These are phyloP conservation scores for Apiotrichum domesticum DNA, from an alignment of 1,284 basidiomycete species.

Conservation along the genomic window DNA sequence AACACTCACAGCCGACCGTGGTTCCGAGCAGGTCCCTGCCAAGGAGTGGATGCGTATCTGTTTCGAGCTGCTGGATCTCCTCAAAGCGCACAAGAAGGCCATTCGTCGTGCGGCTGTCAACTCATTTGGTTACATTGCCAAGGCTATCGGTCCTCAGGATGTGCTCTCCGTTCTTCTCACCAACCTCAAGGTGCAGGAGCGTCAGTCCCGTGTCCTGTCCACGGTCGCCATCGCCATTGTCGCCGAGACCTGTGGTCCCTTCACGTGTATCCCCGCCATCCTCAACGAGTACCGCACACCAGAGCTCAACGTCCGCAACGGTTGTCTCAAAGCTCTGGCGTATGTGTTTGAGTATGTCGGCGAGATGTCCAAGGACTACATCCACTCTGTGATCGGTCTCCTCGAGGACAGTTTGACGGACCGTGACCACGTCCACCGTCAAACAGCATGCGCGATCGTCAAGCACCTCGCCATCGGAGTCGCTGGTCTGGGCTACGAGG, in stretches of 20 bases:
- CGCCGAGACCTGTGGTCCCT: constrained; percentile 95
- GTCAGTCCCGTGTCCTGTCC: constrained; percentile 96
- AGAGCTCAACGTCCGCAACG: constrained; percentile 97
- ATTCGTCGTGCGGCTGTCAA: constrained; percentile 98
- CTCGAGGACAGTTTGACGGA: constrained; percentile 98
- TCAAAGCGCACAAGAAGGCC: constrained; percentile 99
- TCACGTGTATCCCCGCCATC: constrained; percentile 98
- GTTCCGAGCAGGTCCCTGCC: constrained; percentile 95
- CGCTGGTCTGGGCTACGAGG: constrained; percentile 94
- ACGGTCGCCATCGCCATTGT: constrained; percentile 96
- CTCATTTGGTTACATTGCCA: constrained; percentile 98
- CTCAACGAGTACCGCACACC: constrained; percentile 97
- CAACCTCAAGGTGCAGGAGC: constrained; percentile 95
- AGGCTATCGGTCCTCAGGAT: constrained; percentile 98
- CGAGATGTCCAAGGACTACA: constrained; percentile 98
- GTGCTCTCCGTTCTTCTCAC: constrained; percentile 93
- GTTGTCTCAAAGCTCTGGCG: constrained; percentile 94
- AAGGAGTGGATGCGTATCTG: constrained; percentile 99
- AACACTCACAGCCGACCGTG: constrained; percentile 69
- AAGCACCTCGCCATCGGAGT: constrained; percentile 97
- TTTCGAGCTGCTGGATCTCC: constrained; percentile 91
- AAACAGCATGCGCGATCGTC: constrained; percentile 97
- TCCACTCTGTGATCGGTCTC: constrained; percentile 93
- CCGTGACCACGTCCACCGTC: constrained; percentile 94
- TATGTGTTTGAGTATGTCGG: constrained; percentile 99